Evolutionary conservation across 495 filamentous ascomycete genomes (phyloP), one percentile per base, ranked within the genome.

Genomic region (Podospora didyma): DNA sequence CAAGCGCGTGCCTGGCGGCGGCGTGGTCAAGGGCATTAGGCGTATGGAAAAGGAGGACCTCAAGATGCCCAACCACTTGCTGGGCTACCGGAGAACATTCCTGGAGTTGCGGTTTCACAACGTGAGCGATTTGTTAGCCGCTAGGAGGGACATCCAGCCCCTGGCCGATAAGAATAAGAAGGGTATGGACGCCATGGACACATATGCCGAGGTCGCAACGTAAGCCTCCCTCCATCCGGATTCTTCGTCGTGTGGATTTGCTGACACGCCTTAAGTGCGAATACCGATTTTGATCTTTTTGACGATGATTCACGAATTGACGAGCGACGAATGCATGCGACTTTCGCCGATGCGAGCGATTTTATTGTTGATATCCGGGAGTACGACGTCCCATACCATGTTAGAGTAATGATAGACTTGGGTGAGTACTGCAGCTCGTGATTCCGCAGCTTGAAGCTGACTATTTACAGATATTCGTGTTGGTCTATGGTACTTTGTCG

Each of bases 331-430:
- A 75, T 79, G 80, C 90, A 87, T 80, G 73, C 78, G 62, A 83
- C 81, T 65, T 84, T 86, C 77, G 80, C 82, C 65, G 90, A 96
- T 76, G 92, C 92, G 51, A 96, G 91, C 81, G 94, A 99, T 82
- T 95, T 87, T 73, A 89, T 99, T 79, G 83, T 96, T 77, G 94
- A 99, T 84, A 96, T 97, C 72, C 86, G 94, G 78, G 94, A 99
- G 77, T 99, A 92, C 70, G 94, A 99, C 75, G 94, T 99, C 65
- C 94, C 92, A 63, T 99, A 99, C 75, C 94, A 99, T 81, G 93
- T 99, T 64, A 85, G 94, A 79, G 93, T 97, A 73, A 88, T 92
- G 67, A 97, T 99, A 76, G 94, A 98, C 72, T 84, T 91, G 79
- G 84, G 89, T 91, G 69, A 47, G 82, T 69, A 7, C 23, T 21